Base-by-base conservation (phyloP, 306 rosid genomes). In the Acacia acuminata region DNA sequence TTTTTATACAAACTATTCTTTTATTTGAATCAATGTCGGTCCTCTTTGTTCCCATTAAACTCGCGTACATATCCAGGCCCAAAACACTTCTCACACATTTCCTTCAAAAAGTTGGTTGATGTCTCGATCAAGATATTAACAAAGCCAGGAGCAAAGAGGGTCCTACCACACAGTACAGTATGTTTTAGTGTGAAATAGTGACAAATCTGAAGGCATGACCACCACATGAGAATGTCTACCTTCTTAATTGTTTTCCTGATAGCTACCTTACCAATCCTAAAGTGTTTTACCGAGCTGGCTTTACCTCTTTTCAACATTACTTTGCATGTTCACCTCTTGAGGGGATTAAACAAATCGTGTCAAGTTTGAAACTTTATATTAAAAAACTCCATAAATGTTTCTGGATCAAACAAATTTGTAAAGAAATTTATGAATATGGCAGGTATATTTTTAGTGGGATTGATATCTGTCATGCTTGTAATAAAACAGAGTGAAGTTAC, bases 121-220 rank as follows among this genome's bases (percentile, higher is more conserved):
- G 34, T 60, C 66, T 60, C 32, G 8, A 60, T 60, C 34, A 60
- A 60, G 69, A 63, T 27, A 13, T 63, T 63, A 13, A 32, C 43
- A 43, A 30, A 3, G 73, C 24, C 24, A 66, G 64, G 63, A 50
- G 11, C 44, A 45, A 56, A 56, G 4, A 53, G 63, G 22, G 72
- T 38, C 77, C 76, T 58, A 14, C 69, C 69, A 63, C 16, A 14
- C 76, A 80, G 58, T 30, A 55, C 73, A 43, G 73, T 22, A 22
- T 51, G 75, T 64, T 76, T 71, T 76, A 77, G 78, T 47, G 69
- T 55, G 61, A 36, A 30, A 55, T 32, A 45, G 24, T 36, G 48
- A 55, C 73, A 77, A 80, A 30, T 22, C 72, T 65, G 44, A 22
- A 51, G 34, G 81, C 51, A 82, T 76, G 73, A 79, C 72, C 69